A percentile compares a stretch with the other conserved stretches of the same genome.
Conservation (phyloP, 129 eudicot species). For the sunflower (Helianthus annuus) region HanXRQr2.0-SUNRISE NC_035446.2:115096023-115096522, state of each 20-base stretch:
- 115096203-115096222: constrained; percentile 24
- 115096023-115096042: constrained; percentile 4
- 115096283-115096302: constrained; percentile 81
- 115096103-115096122: neutral
- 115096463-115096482: neutral
- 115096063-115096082: constrained; percentile 4
- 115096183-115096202: constrained; percentile 25
- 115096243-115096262: neutral
- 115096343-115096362: constrained; percentile 83
- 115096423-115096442: constrained; percentile 91
- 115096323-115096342: constrained; percentile 99
- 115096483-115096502: neutral
- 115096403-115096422: constrained; percentile 87
- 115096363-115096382: constrained; percentile 85
- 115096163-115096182: constrained; percentile 24
- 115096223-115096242: constrained; percentile 18
- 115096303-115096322: constrained; percentile 99
- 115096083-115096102: constrained; percentile 29
- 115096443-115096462: constrained; percentile 88
- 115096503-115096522: constrained; percentile 5
- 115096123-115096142: neutral
- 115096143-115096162: neutral
- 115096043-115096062: neutral
- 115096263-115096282: constrained; percentile 40
- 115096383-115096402: constrained; percentile 96